A percentile compares a stretch with the other conserved stretches of the same genome.
Evolutionary conservation across 2,329 filamentous ascomycete genomes (phyloP).

Genomic region (Fonsecaea erecta): DNA sequence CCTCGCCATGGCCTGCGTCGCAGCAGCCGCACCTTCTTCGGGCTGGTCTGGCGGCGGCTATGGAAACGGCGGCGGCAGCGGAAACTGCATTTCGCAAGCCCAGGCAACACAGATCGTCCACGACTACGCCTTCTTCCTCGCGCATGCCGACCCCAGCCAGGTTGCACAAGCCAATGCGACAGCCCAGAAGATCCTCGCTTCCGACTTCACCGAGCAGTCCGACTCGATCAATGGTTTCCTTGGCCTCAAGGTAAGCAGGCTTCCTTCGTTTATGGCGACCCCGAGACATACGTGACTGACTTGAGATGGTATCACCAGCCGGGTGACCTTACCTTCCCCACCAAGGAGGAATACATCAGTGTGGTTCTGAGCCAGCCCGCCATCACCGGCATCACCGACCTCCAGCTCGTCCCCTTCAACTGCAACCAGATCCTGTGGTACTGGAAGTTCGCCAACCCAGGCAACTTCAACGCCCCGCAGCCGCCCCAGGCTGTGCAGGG

Average conservation of each 20-base stretch:
- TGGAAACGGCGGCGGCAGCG: not conserved
- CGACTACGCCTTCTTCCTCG: slow-evolving; percentile 17
- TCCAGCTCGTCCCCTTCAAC: slow-evolving; percentile 13
- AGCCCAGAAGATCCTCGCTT: slow-evolving; percentile 9
- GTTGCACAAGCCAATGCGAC: slow-evolving; percentile 13
- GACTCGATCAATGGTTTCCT: slow-evolving; percentile 19
- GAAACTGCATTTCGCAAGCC: slow-evolving; percentile 3
- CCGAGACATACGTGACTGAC: not conserved
- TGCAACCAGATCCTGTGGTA: slow-evolving; percentile 18
- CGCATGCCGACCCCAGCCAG: slow-evolving; percentile 12
- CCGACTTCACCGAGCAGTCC: slow-evolving; percentile 16
- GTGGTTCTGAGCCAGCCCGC: slow-evolving; percentile 7
- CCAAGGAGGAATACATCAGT: slow-evolving; percentile 12
- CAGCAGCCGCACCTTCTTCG: slow-evolving; percentile 13
- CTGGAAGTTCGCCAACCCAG: slow-evolving; percentile 12
- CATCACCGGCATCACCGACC: slow-evolving; percentile 9
- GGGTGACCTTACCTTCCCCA: slow-evolving; percentile 11
- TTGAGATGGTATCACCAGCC: not conserved
- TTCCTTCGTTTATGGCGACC: not conserved
- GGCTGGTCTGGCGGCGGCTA: not conserved
- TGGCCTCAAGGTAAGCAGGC: slow-evolving; percentile 4
- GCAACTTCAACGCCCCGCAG: slow-evolving; percentile 14
- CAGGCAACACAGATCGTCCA: slow-evolving; percentile 15
- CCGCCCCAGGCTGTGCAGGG: slow-evolving; percentile 12
- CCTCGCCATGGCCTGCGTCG: not conserved